Conservation (phyloP, 371 early-diverging fungal genomes). For the Amoeboaphelidium protococcarum region DNA sequence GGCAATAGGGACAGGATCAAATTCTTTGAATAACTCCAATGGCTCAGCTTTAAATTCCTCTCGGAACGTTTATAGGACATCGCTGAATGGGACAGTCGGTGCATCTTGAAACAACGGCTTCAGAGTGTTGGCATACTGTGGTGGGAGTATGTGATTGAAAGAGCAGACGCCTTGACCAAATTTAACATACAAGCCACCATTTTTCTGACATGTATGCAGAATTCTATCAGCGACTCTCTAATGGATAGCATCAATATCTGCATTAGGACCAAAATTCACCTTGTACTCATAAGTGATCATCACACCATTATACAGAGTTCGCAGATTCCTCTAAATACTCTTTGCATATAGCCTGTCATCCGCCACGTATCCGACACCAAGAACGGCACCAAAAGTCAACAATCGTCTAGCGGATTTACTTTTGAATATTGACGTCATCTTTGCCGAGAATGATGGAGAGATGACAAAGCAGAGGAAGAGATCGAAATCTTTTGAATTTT, state of each 20-base stretch:
- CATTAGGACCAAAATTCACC: constrained; percentile 32
- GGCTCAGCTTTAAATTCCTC: constrained; percentile 33
- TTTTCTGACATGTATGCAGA: constrained; percentile 42
- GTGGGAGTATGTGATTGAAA: constrained; percentile 43
- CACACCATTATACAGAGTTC: constrained; percentile 27
- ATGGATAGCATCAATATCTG: constrained; percentile 11
- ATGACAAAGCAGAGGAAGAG: too few species aligned
- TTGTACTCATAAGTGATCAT: constrained; percentile 29
- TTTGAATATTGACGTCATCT: too few species aligned
- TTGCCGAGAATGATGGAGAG: too few species aligned
- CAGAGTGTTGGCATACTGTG: constrained; percentile 37
- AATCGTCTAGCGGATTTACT: neutral
- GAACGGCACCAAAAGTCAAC: neutral
- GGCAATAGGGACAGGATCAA: constrained; percentile 49
- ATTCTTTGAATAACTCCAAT: constrained; percentile 33
- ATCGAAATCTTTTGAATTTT: too few species aligned
- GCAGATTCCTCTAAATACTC: constrained; percentile 20
- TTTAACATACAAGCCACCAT: constrained; percentile 20
- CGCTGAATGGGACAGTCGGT: constrained; percentile 33
- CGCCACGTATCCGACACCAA: neutral
- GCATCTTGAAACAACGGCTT: constrained; percentile 54
- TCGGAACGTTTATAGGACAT: constrained; percentile 35
- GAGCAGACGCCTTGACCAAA: constrained; percentile 57
- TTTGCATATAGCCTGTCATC: constrained; percentile 28
- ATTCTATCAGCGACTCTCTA: constrained; percentile 20